These are phyloP conservation scores for Hypoxylon sp. DNA, from an alignment of 2,329 filamentous ascomycete genomes.

Conservation along the genomic window DNA sequence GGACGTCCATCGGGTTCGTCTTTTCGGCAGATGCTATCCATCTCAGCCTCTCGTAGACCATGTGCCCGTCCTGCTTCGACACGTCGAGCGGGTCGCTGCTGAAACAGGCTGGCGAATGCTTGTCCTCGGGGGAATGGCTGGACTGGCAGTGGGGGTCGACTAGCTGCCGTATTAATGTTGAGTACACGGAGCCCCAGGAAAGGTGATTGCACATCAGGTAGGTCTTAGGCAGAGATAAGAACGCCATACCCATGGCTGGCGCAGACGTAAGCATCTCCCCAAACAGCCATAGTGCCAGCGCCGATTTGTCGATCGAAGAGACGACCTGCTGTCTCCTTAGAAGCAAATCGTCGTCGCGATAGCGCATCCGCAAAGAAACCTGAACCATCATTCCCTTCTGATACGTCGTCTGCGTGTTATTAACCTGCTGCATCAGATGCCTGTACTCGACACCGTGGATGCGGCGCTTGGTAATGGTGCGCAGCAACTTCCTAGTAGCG, in stretches of 20 bases:
- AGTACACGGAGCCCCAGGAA: conserved; percentile 37
- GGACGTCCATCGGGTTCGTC: conserved; percentile 34
- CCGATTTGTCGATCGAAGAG: conserved; percentile 47
- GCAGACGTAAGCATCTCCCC: conserved; percentile 29
- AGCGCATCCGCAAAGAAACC: conserved; percentile 44
- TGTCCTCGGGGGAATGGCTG: conserved; percentile 6
- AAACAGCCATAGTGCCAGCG: conserved; percentile 44
- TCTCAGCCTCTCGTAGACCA: conserved; percentile 41
- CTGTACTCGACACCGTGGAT: conserved; percentile 43
- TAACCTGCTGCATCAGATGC: conserved; percentile 47
- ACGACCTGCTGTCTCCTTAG: conserved; percentile 47
- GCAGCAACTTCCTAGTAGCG: conserved; percentile 47
- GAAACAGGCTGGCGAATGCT: conserved; percentile 41
- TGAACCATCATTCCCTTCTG: conserved; percentile 45
- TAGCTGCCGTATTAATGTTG: conserved; percentile 26
- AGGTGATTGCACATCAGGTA: conserved; percentile 45
- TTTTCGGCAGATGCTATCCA: conserved; percentile 20
- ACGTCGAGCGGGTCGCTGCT: conserved; percentile 33
- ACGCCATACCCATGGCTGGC: not conserved
- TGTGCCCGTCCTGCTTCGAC: conserved; percentile 43
- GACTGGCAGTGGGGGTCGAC: conserved; percentile 30
- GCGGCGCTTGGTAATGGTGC: conserved; percentile 47
- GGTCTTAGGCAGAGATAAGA: conserved; percentile 29
- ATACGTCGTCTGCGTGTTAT: conserved; percentile 46
- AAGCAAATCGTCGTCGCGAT: conserved; percentile 41